phyloP scores from a whole-genome alignment of 2,329 filamentous ascomycete species.

The Amylocarpus encephaloides region DNA sequence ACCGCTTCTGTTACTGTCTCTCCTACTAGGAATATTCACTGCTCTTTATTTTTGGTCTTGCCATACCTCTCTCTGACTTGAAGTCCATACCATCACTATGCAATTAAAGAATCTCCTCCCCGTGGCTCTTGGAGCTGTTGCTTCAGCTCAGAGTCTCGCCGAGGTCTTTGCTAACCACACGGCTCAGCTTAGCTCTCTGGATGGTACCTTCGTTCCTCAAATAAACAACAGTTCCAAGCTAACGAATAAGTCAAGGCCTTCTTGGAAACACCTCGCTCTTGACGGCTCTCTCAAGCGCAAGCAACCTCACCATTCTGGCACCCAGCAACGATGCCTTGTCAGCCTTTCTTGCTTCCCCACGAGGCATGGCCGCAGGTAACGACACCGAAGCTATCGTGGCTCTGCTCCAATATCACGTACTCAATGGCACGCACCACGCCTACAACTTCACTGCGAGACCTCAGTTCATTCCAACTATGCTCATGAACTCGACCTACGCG shows the following conservation, averaged over 20 bases:
- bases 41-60: no score
- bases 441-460: conserved; percentile 27
- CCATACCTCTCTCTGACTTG: no score
- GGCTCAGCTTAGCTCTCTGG: conserved; percentile 13
- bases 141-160: conserved; percentile 14
- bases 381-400: conserved; percentile 32
- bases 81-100: conserved; percentile 8
- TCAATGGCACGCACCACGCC: conserved; percentile 24
- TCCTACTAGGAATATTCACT: no score
- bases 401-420: conserved; percentile 29
- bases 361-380: conserved; percentile 16
- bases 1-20: no score
- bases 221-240: neutral
- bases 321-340: conserved; percentile 29
- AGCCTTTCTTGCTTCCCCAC: conserved; percentile 26
- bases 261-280: conserved; percentile 33
- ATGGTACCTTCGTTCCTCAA: conserved; percentile 1
- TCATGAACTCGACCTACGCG: conserved; percentile 37
- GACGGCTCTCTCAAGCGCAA: conserved; percentile 32
- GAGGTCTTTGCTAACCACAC: conserved; percentile 14
- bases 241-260: conserved; percentile 20
- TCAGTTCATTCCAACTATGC: conserved; percentile 37
- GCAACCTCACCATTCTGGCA: conserved; percentile 46
- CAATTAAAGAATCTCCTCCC: conserved; percentile 16
- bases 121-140: conserved; percentile 13